Percentiles rank a stretch among this genome's conserved stretches.
Conservation (phyloP, 805 yeast genomes). For the Debaryomyces hansenii region DNA sequence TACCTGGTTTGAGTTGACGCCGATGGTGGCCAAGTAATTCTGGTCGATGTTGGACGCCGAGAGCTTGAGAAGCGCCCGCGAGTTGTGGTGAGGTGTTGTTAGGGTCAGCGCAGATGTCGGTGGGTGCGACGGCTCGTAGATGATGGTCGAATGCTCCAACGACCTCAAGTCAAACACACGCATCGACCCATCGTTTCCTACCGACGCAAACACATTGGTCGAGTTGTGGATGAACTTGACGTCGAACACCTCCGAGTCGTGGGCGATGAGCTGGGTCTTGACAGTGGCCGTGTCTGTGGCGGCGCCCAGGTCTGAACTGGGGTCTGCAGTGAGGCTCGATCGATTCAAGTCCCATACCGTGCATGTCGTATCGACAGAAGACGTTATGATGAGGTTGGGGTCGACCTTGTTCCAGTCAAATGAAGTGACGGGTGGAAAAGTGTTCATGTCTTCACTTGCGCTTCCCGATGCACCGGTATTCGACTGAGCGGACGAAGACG, state of each 20-base stretch:
- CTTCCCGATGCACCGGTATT: constrained; percentile 12
- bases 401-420: constrained; percentile 89
- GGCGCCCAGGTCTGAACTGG: constrained; percentile 1
- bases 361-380: constrained; percentile 94
- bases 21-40: constrained; percentile 81
- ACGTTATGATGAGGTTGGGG: constrained; percentile 70
- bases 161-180: constrained; percentile 88
- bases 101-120: constrained; percentile 1
- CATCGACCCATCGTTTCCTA: constrained; percentile 94
- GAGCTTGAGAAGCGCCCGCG: constrained; percentile 68
- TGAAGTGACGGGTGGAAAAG: constrained; percentile 85
- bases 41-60: constrained; percentile 79
- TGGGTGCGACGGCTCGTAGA: constrained; percentile 72
- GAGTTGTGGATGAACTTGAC: constrained; percentile 79
- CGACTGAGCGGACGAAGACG: constrained; percentile 6
- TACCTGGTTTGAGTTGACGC: constrained; percentile 64
- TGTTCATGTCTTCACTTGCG: constrained; percentile 44
- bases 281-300: constrained; percentile 56
- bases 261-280: constrained; percentile 93
- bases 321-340: constrained; percentile 13
- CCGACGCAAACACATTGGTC: constrained; percentile 80
- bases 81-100: constrained; percentile 15
- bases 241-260: constrained; percentile 92
- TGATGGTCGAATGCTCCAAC: constrained; percentile 90
- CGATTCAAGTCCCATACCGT: constrained; percentile 85